phyloP scores from a whole-genome alignment of 495 filamentous ascomycete species.

The Penicillium waksmanii region DNA sequence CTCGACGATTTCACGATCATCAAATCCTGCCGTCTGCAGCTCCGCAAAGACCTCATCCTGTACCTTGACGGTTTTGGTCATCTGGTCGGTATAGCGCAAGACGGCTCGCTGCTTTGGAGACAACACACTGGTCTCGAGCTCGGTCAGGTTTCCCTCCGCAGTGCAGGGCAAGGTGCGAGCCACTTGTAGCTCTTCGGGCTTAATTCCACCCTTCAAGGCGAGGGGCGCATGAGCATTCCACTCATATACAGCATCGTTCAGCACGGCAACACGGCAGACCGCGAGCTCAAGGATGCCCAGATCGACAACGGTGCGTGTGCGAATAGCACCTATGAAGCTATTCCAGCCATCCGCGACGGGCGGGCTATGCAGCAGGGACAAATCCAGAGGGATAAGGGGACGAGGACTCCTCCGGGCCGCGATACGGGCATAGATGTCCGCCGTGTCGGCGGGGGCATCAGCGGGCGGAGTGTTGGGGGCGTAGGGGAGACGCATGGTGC shows the following conservation, averaged over 20 bases:
- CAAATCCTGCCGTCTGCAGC: conserved; percentile 55
- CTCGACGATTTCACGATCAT: conserved; percentile 66
- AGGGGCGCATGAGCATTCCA: conserved; percentile 79
- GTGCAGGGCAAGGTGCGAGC: conserved; percentile 47
- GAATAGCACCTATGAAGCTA: conserved; percentile 70
- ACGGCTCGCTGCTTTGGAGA: conserved; percentile 68
- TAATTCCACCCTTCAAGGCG: conserved; percentile 47
- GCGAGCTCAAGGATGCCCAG: conserved; percentile 51
- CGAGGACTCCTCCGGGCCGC: conserved; percentile 62
- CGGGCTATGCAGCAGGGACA: conserved; percentile 70
- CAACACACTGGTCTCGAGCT: conserved; percentile 45
- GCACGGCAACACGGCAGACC: conserved; percentile 65
- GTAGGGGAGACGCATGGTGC: conserved; percentile 71
- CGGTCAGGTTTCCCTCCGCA: conserved; percentile 26
- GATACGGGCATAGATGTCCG: conserved; percentile 62
- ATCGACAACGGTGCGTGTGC: conserved; percentile 66
- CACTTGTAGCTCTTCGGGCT: conserved; percentile 47
- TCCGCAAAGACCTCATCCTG: conserved; percentile 61
- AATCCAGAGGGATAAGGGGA: conserved; percentile 68
- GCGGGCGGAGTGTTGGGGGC: conserved; percentile 52
- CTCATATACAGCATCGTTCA: conserved; percentile 76
- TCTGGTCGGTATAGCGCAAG: conserved; percentile 48
- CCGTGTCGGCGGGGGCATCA: conserved; percentile 34
- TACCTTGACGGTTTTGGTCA: conserved; percentile 56
- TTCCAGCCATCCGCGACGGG: conserved; percentile 78